A percentile compares a stretch with the other conserved stretches of the same genome.
Conservation (phyloP, 352 stramenopile species). For the Pythium dissotocum region DNA sequence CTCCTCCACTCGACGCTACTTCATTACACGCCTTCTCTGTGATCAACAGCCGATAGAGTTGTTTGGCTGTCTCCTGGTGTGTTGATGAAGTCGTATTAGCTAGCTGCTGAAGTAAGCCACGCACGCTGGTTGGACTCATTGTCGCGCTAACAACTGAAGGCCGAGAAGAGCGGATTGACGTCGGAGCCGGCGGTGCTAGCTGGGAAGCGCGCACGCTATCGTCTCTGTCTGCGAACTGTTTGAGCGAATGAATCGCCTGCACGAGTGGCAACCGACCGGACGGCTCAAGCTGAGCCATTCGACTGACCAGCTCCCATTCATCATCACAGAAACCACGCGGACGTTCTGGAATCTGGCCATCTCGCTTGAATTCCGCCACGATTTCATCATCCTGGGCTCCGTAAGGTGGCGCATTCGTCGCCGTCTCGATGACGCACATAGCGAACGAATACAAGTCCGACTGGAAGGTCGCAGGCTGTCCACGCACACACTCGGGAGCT, state of each 20-base stretch:
- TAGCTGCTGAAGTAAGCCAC: not conserved
- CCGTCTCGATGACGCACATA: conserved; percentile 47
- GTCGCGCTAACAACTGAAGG: too few species aligned
- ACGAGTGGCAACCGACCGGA: conserved; percentile 9
- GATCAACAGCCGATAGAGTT: not conserved
- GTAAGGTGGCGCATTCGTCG: conserved; percentile 14
- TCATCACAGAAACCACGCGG: conserved; percentile 15
- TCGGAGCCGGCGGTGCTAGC: not conserved
- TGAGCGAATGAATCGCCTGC: not conserved
- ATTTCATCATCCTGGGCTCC: conserved; percentile 20
- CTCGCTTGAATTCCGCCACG: conserved; percentile 11
- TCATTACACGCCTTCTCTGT: not conserved
- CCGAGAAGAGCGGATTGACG: too few species aligned
- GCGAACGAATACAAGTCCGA: conserved; percentile 46
- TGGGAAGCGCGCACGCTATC: not conserved
- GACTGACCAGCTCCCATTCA: conserved; percentile 27
- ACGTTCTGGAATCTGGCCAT: conserved; percentile 23
- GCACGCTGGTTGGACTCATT: too few species aligned
- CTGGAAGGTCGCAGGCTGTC: conserved; percentile 4
- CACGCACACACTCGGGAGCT: conserved; percentile 33
- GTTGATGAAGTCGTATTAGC: not conserved
- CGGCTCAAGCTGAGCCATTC: conserved; percentile 23
- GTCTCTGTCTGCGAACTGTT: not conserved
- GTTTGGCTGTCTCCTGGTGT: not conserved
- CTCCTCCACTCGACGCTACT: not conserved